Conservation (phyloP, 2,329 filamentous ascomycete species). For the Cladosporium velox region DNA sequence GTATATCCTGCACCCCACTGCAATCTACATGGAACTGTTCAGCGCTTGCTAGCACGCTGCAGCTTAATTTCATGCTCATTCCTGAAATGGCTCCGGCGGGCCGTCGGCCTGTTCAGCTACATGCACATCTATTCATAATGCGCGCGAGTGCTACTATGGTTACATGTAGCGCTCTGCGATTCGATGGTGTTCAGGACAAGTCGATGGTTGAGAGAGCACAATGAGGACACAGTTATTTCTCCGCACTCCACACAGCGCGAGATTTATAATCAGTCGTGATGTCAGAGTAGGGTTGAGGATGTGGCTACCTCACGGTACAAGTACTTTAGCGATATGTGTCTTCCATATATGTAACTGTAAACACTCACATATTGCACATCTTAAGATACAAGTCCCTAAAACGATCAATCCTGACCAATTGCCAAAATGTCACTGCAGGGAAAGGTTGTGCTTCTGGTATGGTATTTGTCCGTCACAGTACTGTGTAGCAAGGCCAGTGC, state of each 20-base stretch:
- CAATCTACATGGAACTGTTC: not conserved
- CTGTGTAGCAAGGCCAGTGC: not conserved
- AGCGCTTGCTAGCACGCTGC: not conserved
- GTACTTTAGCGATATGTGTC: not conserved
- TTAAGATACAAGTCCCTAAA: not conserved
- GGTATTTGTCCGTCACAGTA: not conserved
- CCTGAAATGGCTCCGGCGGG: not conserved
- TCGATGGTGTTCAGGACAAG: not conserved
- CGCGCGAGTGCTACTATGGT: not conserved
- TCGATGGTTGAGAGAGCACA: not conserved
- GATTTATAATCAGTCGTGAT: constrained; percentile 12
- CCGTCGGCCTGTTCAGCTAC: not conserved
- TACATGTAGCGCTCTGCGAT: not conserved
- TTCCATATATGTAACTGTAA: not conserved
- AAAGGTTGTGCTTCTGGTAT: constrained; percentile 13
- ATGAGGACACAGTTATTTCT: constrained; percentile 1
- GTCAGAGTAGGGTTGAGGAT: not conserved
- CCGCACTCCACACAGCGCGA: not conserved
- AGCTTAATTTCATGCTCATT: not conserved
- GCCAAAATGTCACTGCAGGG: constrained; percentile 13
- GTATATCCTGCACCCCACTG: not conserved
- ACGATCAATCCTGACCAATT: not conserved
- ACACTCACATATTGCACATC: not conserved
- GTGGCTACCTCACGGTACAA: not conserved
- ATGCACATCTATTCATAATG: not conserved